Evolutionary conservation across 1,284 basidiomycete genomes (phyloP), one percentile per base, ranked within the genome.

Genomic region (Malassezia equina): DNA sequence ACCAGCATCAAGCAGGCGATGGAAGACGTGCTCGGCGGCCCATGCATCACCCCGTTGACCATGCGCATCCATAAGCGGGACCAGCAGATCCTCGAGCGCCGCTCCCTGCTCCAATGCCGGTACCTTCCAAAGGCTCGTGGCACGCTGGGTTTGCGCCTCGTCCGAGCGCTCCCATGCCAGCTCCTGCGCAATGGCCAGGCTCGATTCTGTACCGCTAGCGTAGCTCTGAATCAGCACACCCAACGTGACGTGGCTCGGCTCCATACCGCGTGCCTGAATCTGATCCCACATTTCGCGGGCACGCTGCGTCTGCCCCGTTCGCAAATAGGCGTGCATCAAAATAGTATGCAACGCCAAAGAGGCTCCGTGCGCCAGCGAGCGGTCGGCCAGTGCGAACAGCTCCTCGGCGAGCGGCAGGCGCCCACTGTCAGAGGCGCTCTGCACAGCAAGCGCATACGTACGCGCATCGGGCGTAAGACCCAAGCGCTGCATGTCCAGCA

Each of bases 381-480:
- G 11, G 15, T 73, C 71, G 5, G 63, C 60, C 39, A 63, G 53
- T 5, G 51, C 54, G 42, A 86, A 86, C 17, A 94, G 78, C 12
- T 83, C 79, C 52, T 79, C 76, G 3, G 89, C 90, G 2, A 82
- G 73, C 24, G 79, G 77, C 80, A 91, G 82, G 45, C 80, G 73
- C 4, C 83, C 81, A 15, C 83, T 78, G 66, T 93, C 87, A 67
- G 85, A 86, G 2, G 90, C 86, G 1, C 86, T 86, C 71, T 88
- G 86, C 45, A 94, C 82, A 42, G 90, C 77, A 42, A 88, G 78
- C 0, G 86, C 80, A 75, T 85, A 95, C 0, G 86, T 85, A 56
- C 80, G 79, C 12, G 69, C 75, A 61, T 85, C 81, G 0, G 88
- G 87, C 25, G 77, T 75, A 9, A 83, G 64, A 23, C 79, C 78